Conservation (phyloP, 1,284 basidiomycete species). For the Acaromyces ingoldii region DNA sequence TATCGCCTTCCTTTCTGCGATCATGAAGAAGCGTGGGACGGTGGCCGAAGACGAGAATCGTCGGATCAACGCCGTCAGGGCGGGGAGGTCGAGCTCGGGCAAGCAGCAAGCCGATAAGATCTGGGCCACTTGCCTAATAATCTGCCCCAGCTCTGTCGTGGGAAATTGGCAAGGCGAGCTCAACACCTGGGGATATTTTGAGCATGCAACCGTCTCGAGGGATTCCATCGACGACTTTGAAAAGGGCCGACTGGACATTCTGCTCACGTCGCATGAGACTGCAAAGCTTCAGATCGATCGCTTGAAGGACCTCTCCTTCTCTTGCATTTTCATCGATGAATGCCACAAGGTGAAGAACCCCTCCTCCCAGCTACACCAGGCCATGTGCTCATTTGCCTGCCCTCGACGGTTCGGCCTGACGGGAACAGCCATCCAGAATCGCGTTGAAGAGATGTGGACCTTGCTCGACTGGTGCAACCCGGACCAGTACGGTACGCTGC, state of each 20-base stretch:
- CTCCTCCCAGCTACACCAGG: conserved; percentile 59
- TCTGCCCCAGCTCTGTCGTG: conserved; percentile 71
- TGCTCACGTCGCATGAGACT: conserved; percentile 18
- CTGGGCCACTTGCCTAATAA: conserved; percentile 69
- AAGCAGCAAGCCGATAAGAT: conserved; percentile 20
- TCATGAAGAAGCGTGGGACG: conserved; percentile 69
- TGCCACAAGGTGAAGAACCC: conserved; percentile 75
- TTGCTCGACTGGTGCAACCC: conserved; percentile 35
- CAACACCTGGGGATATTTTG: conserved; percentile 58
- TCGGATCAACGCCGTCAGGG: conserved; percentile 55
- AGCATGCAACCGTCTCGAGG: conserved; percentile 16
- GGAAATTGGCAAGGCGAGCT: conserved; percentile 78
- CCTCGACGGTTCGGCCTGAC: conserved; percentile 69
- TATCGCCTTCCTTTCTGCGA: conserved; percentile 75
- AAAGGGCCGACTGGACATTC: conserved; percentile 71
- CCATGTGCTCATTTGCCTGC: conserved; percentile 65
- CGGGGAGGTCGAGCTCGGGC: conserved; percentile 11
- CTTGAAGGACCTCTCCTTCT: conserved; percentile 58
- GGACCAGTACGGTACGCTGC: conserved; percentile 16
- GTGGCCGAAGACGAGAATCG: conserved; percentile 61
- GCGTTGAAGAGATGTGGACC: conserved; percentile 75
- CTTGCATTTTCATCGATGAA: conserved; percentile 65
- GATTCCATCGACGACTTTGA: conserved; percentile 44
- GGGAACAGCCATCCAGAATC: conserved; percentile 77
- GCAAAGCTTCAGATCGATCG: conserved; percentile 64